Evolutionary conservation across 1,284 basidiomycete genomes (phyloP), one percentile per base, ranked within the genome.

Genomic region (Ceratobasidium sp.): DNA sequence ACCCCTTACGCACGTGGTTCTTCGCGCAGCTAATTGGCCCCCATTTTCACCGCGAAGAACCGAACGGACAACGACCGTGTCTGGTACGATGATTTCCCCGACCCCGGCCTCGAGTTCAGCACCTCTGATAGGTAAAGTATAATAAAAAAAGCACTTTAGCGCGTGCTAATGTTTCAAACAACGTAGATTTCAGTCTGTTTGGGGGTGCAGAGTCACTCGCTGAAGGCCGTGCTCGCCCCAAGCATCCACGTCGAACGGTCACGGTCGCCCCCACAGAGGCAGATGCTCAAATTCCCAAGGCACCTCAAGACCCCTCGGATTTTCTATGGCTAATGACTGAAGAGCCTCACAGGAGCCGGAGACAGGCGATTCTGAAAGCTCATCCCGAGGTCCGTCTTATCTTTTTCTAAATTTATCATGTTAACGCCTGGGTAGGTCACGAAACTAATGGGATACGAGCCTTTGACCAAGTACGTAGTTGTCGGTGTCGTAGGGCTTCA

Each of bases 241-340:
- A 41, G 27, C 41, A 67, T 47, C 82, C 86, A 3, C 81, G 87
- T 69, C 82, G 89, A 64, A 88, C 87, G 0, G 80, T 80, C 25
- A 79, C 85, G 36, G 75, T 78, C 33, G 78, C 74, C 62, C 78
- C 80, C 0, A 80, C 77, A 5, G 64, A 44, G 53, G 53, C 64
- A 33, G 81, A 79, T 23, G 76, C 75, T 56, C 75, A 77, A 14
- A 77, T 84, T 72, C 75, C 80, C 19, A 82, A 78, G 2, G 83
- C 84, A 0, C 89, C 88, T 0, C 86, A 86, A 75, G 84, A 91
- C 73, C 87, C 90, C 0, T 78, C 82, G 0, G 92, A 95, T 74
- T 95, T 95, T 75, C 81, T 98, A 30, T 99, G 96, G 96, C 79
- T 96, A 68, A 91, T 97, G 85, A 98, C 93, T 0, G 96, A 99